phyloP scores from a whole-genome alignment of 2,329 filamentous ascomycete species.

The Arthrinium puccinioides region DNA sequence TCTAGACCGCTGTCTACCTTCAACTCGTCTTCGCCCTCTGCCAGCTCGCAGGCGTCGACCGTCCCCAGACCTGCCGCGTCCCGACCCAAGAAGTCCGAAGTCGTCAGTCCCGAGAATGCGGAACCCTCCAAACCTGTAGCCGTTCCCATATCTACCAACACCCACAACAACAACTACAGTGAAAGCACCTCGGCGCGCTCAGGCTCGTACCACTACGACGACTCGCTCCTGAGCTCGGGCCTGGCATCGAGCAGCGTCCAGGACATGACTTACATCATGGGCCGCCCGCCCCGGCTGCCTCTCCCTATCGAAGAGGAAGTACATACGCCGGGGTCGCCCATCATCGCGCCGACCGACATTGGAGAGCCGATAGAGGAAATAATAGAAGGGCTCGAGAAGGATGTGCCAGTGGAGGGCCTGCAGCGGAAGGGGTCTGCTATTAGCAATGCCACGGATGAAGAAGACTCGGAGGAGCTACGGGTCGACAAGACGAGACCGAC shows the following conservation, averaged over 20 bases:
- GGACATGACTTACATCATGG: slow-evolving; percentile 52
- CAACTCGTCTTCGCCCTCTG: slow-evolving; percentile 32
- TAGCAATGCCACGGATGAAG: slow-evolving; percentile 65
- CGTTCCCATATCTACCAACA: slow-evolving; percentile 33
- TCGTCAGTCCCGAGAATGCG: slow-evolving; percentile 15
- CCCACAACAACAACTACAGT: slow-evolving; percentile 14
- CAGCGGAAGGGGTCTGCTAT: slow-evolving; percentile 50
- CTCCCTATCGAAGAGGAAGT: slow-evolving; percentile 90
- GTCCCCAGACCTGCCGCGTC: slow-evolving; percentile 17
- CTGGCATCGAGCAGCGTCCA: slow-evolving; percentile 51
- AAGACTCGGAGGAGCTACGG: slow-evolving; percentile 68
- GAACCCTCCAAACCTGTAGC: slow-evolving; percentile 51
- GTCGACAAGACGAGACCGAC: slow-evolving; percentile 69
- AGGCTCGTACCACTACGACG: slow-evolving; percentile 26
- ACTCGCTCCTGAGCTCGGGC: slow-evolving; percentile 33
- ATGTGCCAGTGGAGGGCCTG: slow-evolving; percentile 35
- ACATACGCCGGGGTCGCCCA: slow-evolving; percentile 83
- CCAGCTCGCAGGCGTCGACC: slow-evolving; percentile 21
- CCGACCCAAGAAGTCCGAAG: slow-evolving; percentile 23
- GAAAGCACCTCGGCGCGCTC: slow-evolving; percentile 21
- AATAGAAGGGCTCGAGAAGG: slow-evolving; percentile 37
- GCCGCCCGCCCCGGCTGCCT: slow-evolving; percentile 78
- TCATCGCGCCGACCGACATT: slow-evolving; percentile 63
- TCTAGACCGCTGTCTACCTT: slow-evolving; percentile 37
- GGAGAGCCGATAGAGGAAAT: slow-evolving; percentile 42